These are phyloP conservation scores for Penicillium sp. DNA, from an alignment of 2,329 filamentous ascomycete genomes.

Conservation along the genomic window DNA sequence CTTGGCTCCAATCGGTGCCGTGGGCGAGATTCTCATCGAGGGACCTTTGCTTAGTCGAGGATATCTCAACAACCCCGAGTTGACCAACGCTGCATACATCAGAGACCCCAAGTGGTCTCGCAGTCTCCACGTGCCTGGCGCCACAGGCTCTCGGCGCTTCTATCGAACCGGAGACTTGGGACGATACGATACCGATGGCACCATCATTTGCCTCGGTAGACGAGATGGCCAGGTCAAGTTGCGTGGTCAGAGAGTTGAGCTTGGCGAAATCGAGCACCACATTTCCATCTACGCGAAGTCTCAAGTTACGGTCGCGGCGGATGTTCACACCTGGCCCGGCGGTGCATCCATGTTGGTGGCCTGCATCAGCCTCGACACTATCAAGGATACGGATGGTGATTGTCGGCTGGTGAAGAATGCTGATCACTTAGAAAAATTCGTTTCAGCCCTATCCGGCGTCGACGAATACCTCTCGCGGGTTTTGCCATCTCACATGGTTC, in stretches of 20 bases:
- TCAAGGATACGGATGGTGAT: no score
- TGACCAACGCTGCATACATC: not conserved
- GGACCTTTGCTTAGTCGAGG: not conserved
- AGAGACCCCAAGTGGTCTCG: not conserved
- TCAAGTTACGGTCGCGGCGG: no score
- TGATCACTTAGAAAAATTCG: no score
- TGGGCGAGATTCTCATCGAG: not conserved
- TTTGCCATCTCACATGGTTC: no score
- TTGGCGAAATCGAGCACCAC: conserved; percentile 25
- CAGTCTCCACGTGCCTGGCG: no score
- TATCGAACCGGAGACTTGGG: conserved; percentile 6
- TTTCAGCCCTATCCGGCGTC: no score
- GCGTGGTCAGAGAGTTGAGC: conserved; percentile 26
- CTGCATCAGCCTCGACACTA: not conserved
- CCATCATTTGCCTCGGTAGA: conserved; percentile 17
- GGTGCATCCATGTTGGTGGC: not conserved
- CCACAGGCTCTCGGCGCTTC: not conserved
- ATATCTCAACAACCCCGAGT: not conserved
- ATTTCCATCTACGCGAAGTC: not conserved
- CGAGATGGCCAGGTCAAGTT: conserved; percentile 28
- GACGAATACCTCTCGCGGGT: no score
- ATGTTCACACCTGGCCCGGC: no score
- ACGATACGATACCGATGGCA: conserved; percentile 14
- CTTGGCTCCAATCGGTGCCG: not conserved
- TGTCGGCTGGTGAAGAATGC: no score